Conservation (phyloP, 2,329 filamentous ascomycete genomes). For the Lasiodiplodia gonubiensis region DNA sequence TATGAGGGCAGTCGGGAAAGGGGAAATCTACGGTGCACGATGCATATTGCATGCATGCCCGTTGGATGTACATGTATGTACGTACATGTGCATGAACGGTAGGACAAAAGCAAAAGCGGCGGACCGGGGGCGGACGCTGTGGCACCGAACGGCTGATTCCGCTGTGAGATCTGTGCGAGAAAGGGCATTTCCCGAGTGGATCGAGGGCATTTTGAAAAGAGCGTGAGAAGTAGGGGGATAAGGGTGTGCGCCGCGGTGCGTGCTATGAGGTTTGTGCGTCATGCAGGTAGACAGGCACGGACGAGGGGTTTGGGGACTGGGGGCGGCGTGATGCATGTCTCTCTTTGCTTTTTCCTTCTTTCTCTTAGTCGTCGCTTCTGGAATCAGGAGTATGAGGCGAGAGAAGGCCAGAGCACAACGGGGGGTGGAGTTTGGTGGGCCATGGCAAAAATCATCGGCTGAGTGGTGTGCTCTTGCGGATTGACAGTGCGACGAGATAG, state of each 20-base stretch:
- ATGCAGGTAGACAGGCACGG: neutral
- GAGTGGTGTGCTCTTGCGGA: neutral
- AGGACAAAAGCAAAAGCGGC: neutral
- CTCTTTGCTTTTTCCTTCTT: neutral
- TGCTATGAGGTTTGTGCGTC: conserved; percentile 2
- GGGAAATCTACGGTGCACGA: neutral
- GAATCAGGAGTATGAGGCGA: neutral
- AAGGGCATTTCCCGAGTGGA: neutral
- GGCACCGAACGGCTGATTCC: neutral
- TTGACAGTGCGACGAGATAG: conserved; percentile 4
- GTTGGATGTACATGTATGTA: conserved; percentile 3
- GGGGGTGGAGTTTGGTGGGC: neutral
- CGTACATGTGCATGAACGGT: conserved; percentile 5
- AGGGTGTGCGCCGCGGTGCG: neutral
- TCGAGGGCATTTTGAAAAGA: neutral
- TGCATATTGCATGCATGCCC: neutral
- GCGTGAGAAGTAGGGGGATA: neutral
- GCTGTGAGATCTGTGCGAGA: neutral
- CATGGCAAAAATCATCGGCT: neutral
- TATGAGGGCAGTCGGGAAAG: neutral
- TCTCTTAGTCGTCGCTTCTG: neutral
- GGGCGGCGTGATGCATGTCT: neutral
- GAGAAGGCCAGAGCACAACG: neutral
- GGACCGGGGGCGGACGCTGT: neutral
- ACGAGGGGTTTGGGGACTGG: neutral